phyloP scores from a whole-genome alignment of 257 asterid genomes.

The Solanum lignicaule region DNA sequence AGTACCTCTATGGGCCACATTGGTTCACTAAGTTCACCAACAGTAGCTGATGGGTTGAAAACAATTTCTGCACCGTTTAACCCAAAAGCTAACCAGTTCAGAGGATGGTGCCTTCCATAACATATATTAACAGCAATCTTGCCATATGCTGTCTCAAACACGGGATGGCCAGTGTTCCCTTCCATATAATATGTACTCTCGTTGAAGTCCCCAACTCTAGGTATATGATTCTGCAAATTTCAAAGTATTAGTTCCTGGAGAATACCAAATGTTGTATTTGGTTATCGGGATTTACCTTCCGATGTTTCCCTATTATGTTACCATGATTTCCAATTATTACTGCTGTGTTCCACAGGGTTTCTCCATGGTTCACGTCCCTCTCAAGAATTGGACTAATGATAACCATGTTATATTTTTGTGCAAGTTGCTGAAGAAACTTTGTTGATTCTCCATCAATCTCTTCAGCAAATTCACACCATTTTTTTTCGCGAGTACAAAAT shows the following conservation, averaged over 20 bases:
- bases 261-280: not conserved
- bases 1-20: slow-evolving; percentile 99
- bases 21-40: slow-evolving; percentile 98
- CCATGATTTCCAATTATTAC: slow-evolving; percentile 89
- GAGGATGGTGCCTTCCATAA: slow-evolving; percentile 96
- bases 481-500: slow-evolving; percentile 95
- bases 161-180: slow-evolving; percentile 97
- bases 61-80: slow-evolving; percentile 94
- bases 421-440: slow-evolving; percentile 70
- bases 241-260: not conserved
- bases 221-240: slow-evolving; percentile 79
- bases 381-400: slow-evolving; percentile 85
- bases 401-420: slow-evolving; percentile 78
- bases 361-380: slow-evolving; percentile 92
- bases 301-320: slow-evolving; percentile 84
- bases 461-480: slow-evolving; percentile 97
- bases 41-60: slow-evolving; percentile 94
- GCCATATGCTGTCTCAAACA: slow-evolving; percentile 84
- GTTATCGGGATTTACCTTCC: slow-evolving; percentile 54
- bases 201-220: slow-evolving; percentile 95
- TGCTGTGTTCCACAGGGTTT: slow-evolving; percentile 82
- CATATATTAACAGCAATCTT: slow-evolving; percentile 90
- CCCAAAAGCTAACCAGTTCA: slow-evolving; percentile 94
- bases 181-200: slow-evolving; percentile 98
- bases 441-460: slow-evolving; percentile 92